Evolutionary conservation across 2,329 filamentous ascomycete species (phyloP).

Genomic region (Trichoderma breve): DNA sequence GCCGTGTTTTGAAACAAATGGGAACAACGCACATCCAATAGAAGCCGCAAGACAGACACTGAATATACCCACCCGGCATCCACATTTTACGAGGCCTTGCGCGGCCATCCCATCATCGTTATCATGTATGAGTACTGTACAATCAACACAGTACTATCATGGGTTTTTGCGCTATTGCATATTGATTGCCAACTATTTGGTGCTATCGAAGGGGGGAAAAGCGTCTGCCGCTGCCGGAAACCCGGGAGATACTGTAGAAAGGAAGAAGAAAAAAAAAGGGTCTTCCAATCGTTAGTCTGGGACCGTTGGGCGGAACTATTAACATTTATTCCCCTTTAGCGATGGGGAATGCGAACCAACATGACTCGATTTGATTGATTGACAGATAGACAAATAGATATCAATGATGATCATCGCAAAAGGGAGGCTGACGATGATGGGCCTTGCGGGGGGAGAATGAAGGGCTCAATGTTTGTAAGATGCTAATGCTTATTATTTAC

Average conservation of each 20-base stretch:
- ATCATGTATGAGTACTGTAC: no score
- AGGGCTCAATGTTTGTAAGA: not conserved
- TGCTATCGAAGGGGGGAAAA: not conserved
- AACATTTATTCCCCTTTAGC: not conserved
- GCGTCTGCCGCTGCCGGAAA: not conserved
- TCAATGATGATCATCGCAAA: not conserved
- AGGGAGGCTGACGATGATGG: not conserved
- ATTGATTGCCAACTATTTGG: not conserved
- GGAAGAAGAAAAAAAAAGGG: not conserved
- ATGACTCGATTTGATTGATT: not conserved
- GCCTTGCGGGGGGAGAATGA: not conserved
- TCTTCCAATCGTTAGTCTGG: not conserved
- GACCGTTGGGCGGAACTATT: not conserved
- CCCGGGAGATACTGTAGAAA: not conserved
- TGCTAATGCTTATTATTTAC: not conserved
- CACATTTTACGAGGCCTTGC: conserved; percentile 5
- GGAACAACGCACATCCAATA: not conserved
- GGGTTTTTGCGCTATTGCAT: not conserved
- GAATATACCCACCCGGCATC: not conserved
- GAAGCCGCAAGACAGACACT: not conserved
- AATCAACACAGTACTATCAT: not conserved
- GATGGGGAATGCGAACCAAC: not conserved
- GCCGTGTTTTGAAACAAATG: conserved; percentile 7
- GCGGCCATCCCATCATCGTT: not conserved
- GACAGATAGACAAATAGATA: not conserved